Percentiles rank a stretch among this genome's conserved stretches.
These are phyloP conservation scores for Candida manassasensis DNA, from an alignment of 805 yeast species.

Conservation along the genomic window DNA sequence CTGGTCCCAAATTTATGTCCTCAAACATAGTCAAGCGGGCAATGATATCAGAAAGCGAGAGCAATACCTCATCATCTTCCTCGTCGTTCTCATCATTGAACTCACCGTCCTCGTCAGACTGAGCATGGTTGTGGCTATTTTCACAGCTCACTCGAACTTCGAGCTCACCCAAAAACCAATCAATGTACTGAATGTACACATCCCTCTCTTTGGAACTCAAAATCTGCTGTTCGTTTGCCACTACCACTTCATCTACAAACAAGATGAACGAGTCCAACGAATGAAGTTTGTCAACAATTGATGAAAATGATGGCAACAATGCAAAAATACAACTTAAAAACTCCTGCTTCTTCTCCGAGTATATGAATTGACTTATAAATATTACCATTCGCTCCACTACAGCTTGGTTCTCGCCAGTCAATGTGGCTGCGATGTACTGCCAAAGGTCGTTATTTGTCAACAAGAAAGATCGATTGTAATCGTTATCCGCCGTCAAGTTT, in stretches of 20 bases:
- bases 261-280: neutral
- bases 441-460: slow-evolving; percentile 15
- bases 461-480: slow-evolving; percentile 15
- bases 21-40: slow-evolving; percentile 19
- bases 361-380: slow-evolving; percentile 6
- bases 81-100: slow-evolving; percentile 8
- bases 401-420: neutral
- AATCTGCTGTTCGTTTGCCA: neutral
- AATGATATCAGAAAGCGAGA: slow-evolving; percentile 11
- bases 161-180: slow-evolving; percentile 4
- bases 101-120: no score
- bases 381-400: neutral
- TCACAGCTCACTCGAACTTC: slow-evolving; percentile 1
- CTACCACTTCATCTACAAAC: neutral
- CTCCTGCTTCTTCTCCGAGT: slow-evolving; percentile 1
- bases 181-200: slow-evolving; percentile 3
- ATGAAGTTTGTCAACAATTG: neutral
- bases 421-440: slow-evolving; percentile 8
- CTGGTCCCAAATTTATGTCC: slow-evolving; percentile 7
- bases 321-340: neutral
- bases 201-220: neutral
- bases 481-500: slow-evolving; percentile 34
- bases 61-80: slow-evolving; percentile 11
- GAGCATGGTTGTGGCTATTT: no score
- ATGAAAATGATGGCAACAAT: neutral